Base-by-base conservation (phyloP, 2,329 filamentous ascomycete genomes). In the Colletotrichum lini region DNA sequence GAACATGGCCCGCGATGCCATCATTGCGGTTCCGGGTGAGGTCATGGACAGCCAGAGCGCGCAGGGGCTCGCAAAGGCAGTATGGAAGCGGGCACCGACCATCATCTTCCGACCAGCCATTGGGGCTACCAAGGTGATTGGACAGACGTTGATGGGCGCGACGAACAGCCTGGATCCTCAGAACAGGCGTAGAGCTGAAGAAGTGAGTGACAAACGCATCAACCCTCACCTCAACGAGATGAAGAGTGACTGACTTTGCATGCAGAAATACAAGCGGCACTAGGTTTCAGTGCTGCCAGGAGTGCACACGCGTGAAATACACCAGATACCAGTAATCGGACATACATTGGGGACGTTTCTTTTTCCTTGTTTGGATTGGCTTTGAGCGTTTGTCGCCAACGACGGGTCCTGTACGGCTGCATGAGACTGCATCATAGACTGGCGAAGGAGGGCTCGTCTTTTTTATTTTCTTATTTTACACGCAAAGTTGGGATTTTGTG, bases 21-120 rank as follows among this genome's bases (percentile, higher is more conserved):
- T 99, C 69, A 96, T 99, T 76, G 96, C 96, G 1, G 94, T 99
- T 35, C 96, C 96, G 0, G 94, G 93, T 0, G 96, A 98, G 79
- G 90, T 97, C 0, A 92, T 97, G 86, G 95, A 98, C 77, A 95
- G 93, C 77, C 89, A 91, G 26, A 95, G 90, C 70, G 95, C 96
- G 0, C 90, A 91, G 52, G 94, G 94, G 2, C 94, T 93, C 1
- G 94, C 94, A 16, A 91, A 86, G 77, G 95, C 93, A 1, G 91
- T 99, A 21, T 87, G 92, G 72, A 92, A 89, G 80, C 90, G 94
- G 75, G 95, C 95, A 40, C 96, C 96, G n/a, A 98, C 95, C 0
- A 94, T 98, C 23, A 93, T 99, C 62, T 90, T 99, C 75, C 87
- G 95, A 66, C 96, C 96, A 9, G 94, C 95, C 4, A 94, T 98